Base-by-base conservation (phyloP, 208 protist species). In the Dictyostelium gargantuum region DNA sequence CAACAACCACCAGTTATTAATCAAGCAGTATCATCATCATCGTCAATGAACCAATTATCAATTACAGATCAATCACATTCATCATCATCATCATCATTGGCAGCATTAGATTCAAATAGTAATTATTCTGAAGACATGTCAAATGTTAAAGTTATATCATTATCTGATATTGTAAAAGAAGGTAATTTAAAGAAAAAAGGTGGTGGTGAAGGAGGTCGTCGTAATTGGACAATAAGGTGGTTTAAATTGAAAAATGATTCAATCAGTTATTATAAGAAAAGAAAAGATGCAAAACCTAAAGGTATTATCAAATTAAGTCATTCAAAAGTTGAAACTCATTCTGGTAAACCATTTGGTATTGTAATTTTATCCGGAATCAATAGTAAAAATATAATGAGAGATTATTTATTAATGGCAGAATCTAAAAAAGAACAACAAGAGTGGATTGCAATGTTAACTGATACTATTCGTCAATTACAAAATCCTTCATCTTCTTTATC, bases 391-490 rank as follows among this genome's bases (percentile, higher is more conserved):
- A 56, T 85, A 15, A 66, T 85, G 40, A 46, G 80, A 75, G 80
- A 85, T 70, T 85, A 85, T 58, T 26, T 85, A 42, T 61, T 85
- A 58, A 75, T 85, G 63, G 80, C 80, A 42, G 56, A 72, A 46
- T 50, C 80, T 42, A 85, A 85, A 66, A 85, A 85, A 23, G 80
- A 85, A 58, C 80, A 85, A 46, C 42, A 85, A 11, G 80, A 85
- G 46, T 85, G 80, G 80, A 75, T 85, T 17, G 13, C 29, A 21
- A 35, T 63, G 26, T 75, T 85, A 38, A 42, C 68, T 35, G 29
- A 85, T 32, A 32, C 75, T 50, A 75, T 85, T 21, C 44, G 54
- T 54, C 26, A 46, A 35, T 32, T 52, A 38, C n/a, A n/a, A n/a
- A n/a, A n/a, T n/a, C n/a, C n/a, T n/a, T n/a, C n/a, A n/a, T n/a